These are phyloP conservation scores for Rutstroemia sp. DNA, from an alignment of 2,329 filamentous ascomycete genomes.

Conservation along the genomic window DNA sequence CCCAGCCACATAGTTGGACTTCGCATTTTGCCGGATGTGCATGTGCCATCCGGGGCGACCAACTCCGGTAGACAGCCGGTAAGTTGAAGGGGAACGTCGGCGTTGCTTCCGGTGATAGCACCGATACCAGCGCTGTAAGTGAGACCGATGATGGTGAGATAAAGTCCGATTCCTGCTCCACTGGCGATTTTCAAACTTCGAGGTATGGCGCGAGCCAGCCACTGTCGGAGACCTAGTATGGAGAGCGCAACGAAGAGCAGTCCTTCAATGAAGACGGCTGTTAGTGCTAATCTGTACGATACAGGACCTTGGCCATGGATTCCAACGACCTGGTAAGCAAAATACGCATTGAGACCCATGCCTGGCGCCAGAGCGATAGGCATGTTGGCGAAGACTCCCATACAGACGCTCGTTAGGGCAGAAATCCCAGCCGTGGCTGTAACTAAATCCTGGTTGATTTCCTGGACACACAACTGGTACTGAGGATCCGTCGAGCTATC, in stretches of 20 bases:
- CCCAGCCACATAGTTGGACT: conserved; percentile 81
- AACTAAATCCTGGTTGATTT: conserved; percentile 58
- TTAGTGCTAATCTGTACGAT: conserved; percentile 68
- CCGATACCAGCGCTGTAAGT: conserved; percentile 81
- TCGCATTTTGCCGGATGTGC: conserved; percentile 67
- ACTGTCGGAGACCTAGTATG: conserved; percentile 74
- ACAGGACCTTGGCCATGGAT: conserved; percentile 66
- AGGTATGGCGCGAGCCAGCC: conserved; percentile 78
- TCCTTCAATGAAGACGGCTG: conserved; percentile 83
- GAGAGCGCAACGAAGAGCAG: conserved; percentile 78
- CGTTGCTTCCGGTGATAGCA: conserved; percentile 64
- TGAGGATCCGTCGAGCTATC: conserved; percentile 15
- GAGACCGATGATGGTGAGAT: conserved; percentile 61
- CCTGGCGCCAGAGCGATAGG: conserved; percentile 66
- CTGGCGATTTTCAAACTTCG: conserved; percentile 81
- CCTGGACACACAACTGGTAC: conserved; percentile 59
- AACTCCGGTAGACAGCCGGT: conserved; percentile 44
- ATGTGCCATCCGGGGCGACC: conserved; percentile 44
- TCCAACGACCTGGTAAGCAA: conserved; percentile 71
- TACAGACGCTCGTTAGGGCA: conserved; percentile 70
- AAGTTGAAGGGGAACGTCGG: conserved; percentile 61
- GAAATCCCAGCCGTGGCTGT: conserved; percentile 81
- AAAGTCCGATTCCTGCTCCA: conserved; percentile 78
- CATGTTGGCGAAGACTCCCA: conserved; percentile 74
- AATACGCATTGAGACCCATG: conserved; percentile 83